phyloP scores from a whole-genome alignment of 2,329 filamentous ascomycete genomes.

The Exophiala bonariae region DNA sequence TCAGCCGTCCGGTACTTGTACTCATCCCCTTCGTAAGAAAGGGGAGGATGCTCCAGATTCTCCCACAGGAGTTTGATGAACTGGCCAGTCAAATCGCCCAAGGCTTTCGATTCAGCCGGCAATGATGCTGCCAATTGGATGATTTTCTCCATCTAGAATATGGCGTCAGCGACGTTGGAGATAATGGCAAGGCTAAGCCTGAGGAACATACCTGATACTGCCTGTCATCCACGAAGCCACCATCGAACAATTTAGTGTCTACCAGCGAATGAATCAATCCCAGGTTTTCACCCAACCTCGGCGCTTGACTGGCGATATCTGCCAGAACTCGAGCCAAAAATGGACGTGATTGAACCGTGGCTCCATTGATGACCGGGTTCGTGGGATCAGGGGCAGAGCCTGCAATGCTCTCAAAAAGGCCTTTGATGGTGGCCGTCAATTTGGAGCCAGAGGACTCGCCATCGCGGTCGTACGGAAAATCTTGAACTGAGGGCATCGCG shows the following conservation, averaged over 20 bases:
- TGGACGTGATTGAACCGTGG: constrained; percentile 19
- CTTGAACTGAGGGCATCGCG: constrained; percentile 17
- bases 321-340: constrained; percentile 20
- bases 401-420: constrained; percentile 23
- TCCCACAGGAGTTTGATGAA: constrained; percentile 35
- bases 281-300: constrained; percentile 24
- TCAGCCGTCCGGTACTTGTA: constrained; percentile 35
- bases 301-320: constrained; percentile 27
- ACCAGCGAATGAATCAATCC: constrained; percentile 26
- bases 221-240: constrained; percentile 28
- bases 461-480: constrained; percentile 7
- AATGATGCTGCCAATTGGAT: constrained; percentile 28
- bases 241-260: constrained; percentile 28
- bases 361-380: constrained; percentile 29
- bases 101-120: constrained; percentile 27
- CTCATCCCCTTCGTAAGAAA: constrained; percentile 34
- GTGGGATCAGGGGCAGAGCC: constrained; percentile 23
- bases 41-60: constrained; percentile 35
- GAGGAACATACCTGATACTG: constrained; percentile 26
- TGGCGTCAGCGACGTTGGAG: too few relatives aligned
- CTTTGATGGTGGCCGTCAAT: constrained; percentile 16
- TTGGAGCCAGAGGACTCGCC: constrained; percentile 7
- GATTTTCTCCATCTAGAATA: constrained; percentile 27
- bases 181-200: background rate
- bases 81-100: constrained; percentile 28